Evolutionary conservation across 257 asterid genomes (phyloP).

Genomic region (Ilex aquifolium): DNA sequence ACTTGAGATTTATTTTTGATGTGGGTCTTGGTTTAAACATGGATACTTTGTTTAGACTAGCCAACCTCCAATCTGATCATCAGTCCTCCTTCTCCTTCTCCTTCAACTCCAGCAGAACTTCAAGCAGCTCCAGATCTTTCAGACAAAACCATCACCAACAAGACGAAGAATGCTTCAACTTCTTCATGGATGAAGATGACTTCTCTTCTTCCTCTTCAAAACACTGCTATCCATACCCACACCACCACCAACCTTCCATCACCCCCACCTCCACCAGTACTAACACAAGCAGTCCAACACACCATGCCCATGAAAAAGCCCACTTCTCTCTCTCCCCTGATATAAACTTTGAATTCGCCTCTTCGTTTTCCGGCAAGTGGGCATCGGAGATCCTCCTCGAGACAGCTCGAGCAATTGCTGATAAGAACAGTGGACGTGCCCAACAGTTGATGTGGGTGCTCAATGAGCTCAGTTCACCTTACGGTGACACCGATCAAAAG

Average conservation of each 20-base stretch:
- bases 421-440: constrained; percentile 45
- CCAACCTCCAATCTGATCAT: constrained; percentile 72
- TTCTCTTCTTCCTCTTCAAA: constrained; percentile 83
- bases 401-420: constrained; percentile 64
- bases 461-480: constrained; percentile 81
- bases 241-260: constrained; percentile 18
- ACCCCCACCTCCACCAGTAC: constrained; percentile 37
- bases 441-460: constrained; percentile 99
- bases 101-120: constrained; percentile 67
- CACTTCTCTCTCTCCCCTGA: constrained; percentile 40
- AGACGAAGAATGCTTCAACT: constrained; percentile 92
- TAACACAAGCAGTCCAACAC: constrained; percentile 29
- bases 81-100: constrained; percentile 9
- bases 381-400: constrained; percentile 69
- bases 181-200: constrained; percentile 96
- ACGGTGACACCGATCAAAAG: constrained; percentile 84
- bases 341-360: constrained; percentile 47
- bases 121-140: constrained; percentile 74
- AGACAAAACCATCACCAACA: constrained; percentile 36
- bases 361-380: constrained; percentile 56
- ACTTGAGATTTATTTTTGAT: constrained; percentile 22
- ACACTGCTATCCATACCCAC: constrained; percentile 33
- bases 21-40: constrained; percentile 55
- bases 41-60: constrained; percentile 97
- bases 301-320: constrained; percentile 25